Percentiles rank a stretch among this genome's conserved stretches.
Evolutionary conservation across 2,329 filamentous ascomycete species (phyloP).

Genomic region (Pezicula neosporulosa): DNA sequence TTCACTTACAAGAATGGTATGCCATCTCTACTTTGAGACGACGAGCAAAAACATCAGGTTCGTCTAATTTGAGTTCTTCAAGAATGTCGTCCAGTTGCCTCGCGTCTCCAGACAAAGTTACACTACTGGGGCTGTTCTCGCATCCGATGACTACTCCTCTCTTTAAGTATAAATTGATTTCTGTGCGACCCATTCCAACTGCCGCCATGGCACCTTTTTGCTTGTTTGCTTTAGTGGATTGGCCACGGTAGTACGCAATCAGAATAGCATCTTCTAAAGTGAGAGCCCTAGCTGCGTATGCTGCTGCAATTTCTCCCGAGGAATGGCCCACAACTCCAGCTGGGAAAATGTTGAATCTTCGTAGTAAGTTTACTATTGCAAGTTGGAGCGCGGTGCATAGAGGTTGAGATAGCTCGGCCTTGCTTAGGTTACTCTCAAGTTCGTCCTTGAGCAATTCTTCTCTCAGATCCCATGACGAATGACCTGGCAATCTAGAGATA

Average conservation of each 20-base stretch:
- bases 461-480: constrained; percentile 3
- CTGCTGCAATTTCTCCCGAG: constrained; percentile 42
- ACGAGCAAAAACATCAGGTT: constrained; percentile 24
- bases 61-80: neutral
- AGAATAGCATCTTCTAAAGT: constrained; percentile 1
- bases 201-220: constrained; percentile 43
- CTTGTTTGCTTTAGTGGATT: neutral
- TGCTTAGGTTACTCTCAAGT: constrained; percentile 4
- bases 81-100: constrained; percentile 6
- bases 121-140: constrained; percentile 31
- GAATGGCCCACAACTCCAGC: constrained; percentile 38
- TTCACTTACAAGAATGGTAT: too few species aligned
- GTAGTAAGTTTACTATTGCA: constrained; percentile 36
- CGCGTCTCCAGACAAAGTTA: constrained; percentile 33
- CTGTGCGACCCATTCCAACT: constrained; percentile 26
- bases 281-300: constrained; percentile 25
- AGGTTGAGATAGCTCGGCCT: constrained; percentile 26
- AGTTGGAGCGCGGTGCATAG: constrained; percentile 43
- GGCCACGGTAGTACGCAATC: constrained; percentile 10
- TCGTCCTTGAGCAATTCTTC: constrained; percentile 31
- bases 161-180: constrained; percentile 11
- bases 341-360: constrained; percentile 32
- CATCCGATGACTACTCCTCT: constrained; percentile 26
- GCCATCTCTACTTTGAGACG: neutral
- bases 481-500: neutral